Base-by-base conservation (phyloP, 306 rosid genomes). In the Sesbania bispinosa region DNA sequence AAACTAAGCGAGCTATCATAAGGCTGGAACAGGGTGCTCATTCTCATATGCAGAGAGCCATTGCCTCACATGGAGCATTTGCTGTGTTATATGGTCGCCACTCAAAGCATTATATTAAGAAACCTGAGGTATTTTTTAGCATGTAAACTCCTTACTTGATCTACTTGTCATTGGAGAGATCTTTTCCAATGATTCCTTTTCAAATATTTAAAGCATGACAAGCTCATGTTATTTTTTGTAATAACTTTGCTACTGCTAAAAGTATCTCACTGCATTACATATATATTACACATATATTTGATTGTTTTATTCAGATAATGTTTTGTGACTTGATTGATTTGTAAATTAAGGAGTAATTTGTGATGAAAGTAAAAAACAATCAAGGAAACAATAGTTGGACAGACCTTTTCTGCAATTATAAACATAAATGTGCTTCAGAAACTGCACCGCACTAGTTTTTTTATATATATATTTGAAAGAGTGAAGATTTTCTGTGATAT, bases 1-100 rank as follows among this genome's bases (percentile, higher is more conserved):
- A 84, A 60, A 77, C 96, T 68, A 88, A 85, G 88, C 85, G 87
- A 80, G 64, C 83, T 63, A 85, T 95, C 80, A 30, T 88, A 62
- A 82, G 96, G 86, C 84, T 89, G 83, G 99, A 95, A 80, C 97
- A 89, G 81, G 89, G 90, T 77, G 87, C 88, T 43, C 80, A 79
- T 81, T 81, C 99, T 38, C 60, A 33, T 80, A 82, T 80, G 82
- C 93, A 85, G 79, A 88, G 97, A 86, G 87, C 83, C 57, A 95
- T 89, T 86, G 89, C 86, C 51, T 81, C 92, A 65, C 96, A 86
- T 23, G 90, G 93, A 78, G 97, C 99, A 83, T 78, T 95, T 75
- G 96, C 99, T 64, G 46, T 92, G 60, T 85, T 95, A 33, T 89
- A 84, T 33, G 92, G 92, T 53, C 97, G 84, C 53, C 77, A 62